phyloP scores from a whole-genome alignment of 768 basidiomycete genomes.

The Rhizopogon sp. region DNA sequence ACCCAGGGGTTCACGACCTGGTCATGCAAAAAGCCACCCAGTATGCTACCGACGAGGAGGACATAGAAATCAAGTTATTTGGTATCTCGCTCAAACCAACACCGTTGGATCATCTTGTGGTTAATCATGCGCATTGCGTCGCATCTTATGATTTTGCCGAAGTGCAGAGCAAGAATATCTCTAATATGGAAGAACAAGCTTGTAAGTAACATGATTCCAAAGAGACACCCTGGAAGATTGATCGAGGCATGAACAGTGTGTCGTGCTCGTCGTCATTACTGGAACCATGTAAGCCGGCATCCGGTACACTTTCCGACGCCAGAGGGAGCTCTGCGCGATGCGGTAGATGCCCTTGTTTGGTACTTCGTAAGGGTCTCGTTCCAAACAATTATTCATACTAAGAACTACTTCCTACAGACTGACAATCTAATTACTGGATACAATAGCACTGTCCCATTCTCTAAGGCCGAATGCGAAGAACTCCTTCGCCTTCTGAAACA shows the following conservation, averaged over 20 bases:
- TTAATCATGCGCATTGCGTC: conserved; percentile 45
- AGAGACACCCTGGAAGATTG: not conserved
- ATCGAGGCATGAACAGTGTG: conserved; percentile 28
- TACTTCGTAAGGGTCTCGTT: conserved; percentile 33
- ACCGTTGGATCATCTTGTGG: conserved; percentile 29
- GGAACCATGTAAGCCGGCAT: conserved; percentile 47
- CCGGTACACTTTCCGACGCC: conserved; percentile 41
- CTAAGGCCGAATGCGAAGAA: conserved; percentile 49
- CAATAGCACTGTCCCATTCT: conserved; percentile 45
- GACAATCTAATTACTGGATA: conserved; percentile 45
- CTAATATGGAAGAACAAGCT: conserved; percentile 21
- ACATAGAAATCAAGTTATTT: conserved; percentile 41
- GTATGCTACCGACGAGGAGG: conserved; percentile 22
- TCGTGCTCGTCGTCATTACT: conserved; percentile 43
- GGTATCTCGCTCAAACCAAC: conserved; percentile 19
- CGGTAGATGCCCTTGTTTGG: conserved; percentile 46
- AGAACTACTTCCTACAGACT: conserved; percentile 21
- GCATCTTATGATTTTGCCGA: conserved; percentile 37
- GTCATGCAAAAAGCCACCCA: conserved; percentile 23
- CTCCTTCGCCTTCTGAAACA: conserved; percentile 35
- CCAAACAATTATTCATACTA: not conserved
- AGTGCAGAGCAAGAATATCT: conserved; percentile 21
- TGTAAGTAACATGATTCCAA: conserved; percentile 11
- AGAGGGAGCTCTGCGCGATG: conserved; percentile 37
- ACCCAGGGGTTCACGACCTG: conserved; percentile 26